phyloP scores from a whole-genome alignment of 2,329 filamentous ascomycete species.

The Pseudogymnoascus destructans region DNA sequence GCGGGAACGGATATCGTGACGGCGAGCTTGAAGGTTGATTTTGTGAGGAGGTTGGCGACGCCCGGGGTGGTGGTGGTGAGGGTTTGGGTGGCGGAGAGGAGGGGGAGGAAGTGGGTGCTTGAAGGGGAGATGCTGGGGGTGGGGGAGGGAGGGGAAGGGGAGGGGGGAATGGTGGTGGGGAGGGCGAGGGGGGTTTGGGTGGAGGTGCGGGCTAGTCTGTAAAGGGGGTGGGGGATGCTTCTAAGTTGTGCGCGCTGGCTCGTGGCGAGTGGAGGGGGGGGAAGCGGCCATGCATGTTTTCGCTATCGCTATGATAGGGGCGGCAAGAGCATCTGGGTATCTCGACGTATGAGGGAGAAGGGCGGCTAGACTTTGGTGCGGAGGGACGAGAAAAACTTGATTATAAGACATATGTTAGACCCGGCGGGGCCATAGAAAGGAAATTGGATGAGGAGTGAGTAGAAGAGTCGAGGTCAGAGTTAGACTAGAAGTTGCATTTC shows the following conservation, averaged over 20 bases:
- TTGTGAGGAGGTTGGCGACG: conserved; percentile 38
- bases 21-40: conserved; percentile 42
- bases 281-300: no score
- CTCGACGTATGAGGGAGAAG: neutral
- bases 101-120: conserved; percentile 36
- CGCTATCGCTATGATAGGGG: neutral
- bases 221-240: neutral
- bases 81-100: conserved; percentile 34
- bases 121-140: conserved; percentile 27
- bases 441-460: neutral
- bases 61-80: conserved; percentile 36
- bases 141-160: conserved; percentile 37
- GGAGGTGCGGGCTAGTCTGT: conserved; percentile 14
- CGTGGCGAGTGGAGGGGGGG: no score
- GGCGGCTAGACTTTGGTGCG: neutral
- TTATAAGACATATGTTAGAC: neutral
- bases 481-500: neutral
- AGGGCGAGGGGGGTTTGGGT: conserved; percentile 42
- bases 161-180: conserved; percentile 39
- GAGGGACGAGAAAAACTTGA: neutral
- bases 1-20: conserved; percentile 31
- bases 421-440: neutral
- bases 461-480: neutral
- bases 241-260: no score
- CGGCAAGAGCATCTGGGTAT: neutral